Percentiles rank a stretch among this genome's conserved stretches.
These are phyloP conservation scores for Fusarium pseudograminearum DNA, from an alignment of 2,329 filamentous ascomycete species.

Conservation along the genomic window DNA sequence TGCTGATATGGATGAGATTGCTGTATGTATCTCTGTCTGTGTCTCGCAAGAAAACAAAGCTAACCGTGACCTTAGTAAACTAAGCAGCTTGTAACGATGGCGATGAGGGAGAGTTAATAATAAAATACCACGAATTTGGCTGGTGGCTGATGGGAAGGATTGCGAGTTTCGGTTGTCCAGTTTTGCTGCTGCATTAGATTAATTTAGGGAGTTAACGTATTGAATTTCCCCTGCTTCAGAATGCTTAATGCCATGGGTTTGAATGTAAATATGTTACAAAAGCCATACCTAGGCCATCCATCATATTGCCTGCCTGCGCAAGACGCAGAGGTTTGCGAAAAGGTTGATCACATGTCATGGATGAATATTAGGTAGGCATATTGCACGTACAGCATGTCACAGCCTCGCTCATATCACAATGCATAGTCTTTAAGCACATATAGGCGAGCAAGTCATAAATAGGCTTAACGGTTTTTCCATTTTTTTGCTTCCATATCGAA, in stretches of 20 bases:
- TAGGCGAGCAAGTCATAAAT: conserved; percentile 6
- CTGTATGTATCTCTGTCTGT: conserved; percentile 50
- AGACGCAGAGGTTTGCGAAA: not conserved
- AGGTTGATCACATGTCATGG: not conserved
- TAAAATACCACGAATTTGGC: conserved; percentile 39
- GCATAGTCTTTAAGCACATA: not conserved
- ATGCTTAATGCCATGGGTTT: not conserved
- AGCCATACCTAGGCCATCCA: not conserved
- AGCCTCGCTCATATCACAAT: not conserved
- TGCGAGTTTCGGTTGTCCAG: not conserved
- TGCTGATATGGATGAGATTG: conserved; percentile 75
- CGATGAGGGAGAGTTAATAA: conserved; percentile 26
- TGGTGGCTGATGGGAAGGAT: conserved; percentile 1
- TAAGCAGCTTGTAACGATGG: not conserved
- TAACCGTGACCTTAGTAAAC: conserved; percentile 38
- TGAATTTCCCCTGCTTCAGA: not conserved
- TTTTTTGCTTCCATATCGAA: conserved; percentile 43
- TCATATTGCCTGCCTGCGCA: not conserved
- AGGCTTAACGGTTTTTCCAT: conserved; percentile 39
- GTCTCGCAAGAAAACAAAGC: not conserved
- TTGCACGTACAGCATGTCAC: not conserved
- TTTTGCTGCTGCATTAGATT: not conserved
- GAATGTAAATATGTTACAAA: not conserved
- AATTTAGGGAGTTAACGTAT: not conserved
- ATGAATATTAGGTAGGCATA: not conserved